Base-by-base conservation (phyloP, 306 rosid genomes). In the Vachellia pachyceras region DNA sequence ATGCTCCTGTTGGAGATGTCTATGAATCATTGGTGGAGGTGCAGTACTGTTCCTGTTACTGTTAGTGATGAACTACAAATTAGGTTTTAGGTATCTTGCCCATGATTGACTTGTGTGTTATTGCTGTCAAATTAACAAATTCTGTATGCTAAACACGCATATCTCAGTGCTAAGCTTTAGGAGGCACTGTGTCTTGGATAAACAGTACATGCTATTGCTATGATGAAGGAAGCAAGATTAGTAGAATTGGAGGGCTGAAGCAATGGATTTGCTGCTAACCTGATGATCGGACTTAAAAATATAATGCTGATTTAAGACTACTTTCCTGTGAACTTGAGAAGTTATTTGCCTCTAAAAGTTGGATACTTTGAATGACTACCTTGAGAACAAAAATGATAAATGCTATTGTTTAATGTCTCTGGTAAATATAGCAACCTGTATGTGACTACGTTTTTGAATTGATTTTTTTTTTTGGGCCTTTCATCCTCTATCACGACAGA, bases 161-260 rank as follows among this genome's bases (percentile, higher is more conserved):
- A 39, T 37, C 23, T 25, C 12, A 29, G 7, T 29, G 10, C 40
- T 5, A 25, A 29, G 36, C 18, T 13, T 61, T 61, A 29, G 37
- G 37, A 61, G 39, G 67, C 39, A 57, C 15, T 22, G 65, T 57
- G 6, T 57, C 65, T 57, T 57, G 65, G 65, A 22, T 22, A 57
- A 57, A 35, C 9, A 18, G 12, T 35, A 29, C 72, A 5, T 33
- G 23, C 2, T 63, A 18, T 77, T 33, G 23, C 13, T 63, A 10
- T 76, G 60, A 46, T 10, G 63, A 33, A 29, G 20, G 63, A 63
- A 29, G 58, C n/a, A 25, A 42, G 71, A 41, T n/a, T 44, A 76
- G 36, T 23, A 76, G 22, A 33, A 64, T 63, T 67, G 15, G 68
- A 63, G 45, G 58, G 36, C 35, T 39, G 35, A 17, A 35, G 63